Conservation (phyloP, 179 eudicot genomes). For the Amaranthus tricolor region DNA sequence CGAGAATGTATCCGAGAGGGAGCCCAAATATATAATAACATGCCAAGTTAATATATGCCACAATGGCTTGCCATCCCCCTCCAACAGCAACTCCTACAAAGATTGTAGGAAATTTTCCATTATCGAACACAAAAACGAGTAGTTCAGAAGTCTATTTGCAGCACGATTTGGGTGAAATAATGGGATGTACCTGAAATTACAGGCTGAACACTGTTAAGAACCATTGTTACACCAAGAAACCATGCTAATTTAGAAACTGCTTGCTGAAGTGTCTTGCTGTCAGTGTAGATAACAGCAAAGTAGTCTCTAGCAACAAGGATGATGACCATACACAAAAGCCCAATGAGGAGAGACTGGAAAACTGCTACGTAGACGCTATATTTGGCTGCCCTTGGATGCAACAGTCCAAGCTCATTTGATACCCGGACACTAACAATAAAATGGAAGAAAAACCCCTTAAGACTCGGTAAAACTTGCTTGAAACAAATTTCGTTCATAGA, state of each 20-base stretch:
- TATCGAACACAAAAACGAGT: background rate
- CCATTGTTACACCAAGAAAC: conserved; percentile 70
- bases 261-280: conserved; percentile 42
- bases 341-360: conserved; percentile 58
- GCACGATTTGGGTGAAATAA: background rate
- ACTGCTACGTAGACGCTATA: conserved; percentile 52
- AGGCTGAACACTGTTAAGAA: conserved; percentile 75
- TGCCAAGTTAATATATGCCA: conserved; percentile 46
- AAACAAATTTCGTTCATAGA: background rate
- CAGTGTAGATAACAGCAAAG: conserved; percentile 55
- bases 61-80: conserved; percentile 83
- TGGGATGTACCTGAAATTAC: conserved; percentile 60
- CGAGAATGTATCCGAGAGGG: conserved; percentile 61
- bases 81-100: conserved; percentile 74
- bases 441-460: background rate
- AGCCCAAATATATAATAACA: conserved; percentile 52
- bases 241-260: conserved; percentile 59
- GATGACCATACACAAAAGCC: conserved; percentile 48
- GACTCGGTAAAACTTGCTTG: background rate
- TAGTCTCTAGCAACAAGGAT: conserved; percentile 40
- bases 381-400: conserved; percentile 69
- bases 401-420: conserved; percentile 67
- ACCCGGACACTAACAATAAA: conserved; percentile 55
- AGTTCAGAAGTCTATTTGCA: background rate
- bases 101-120: background rate